Base-by-base conservation (phyloP, 768 basidiomycete genomes). In the Leccinum imitatum region DNA sequence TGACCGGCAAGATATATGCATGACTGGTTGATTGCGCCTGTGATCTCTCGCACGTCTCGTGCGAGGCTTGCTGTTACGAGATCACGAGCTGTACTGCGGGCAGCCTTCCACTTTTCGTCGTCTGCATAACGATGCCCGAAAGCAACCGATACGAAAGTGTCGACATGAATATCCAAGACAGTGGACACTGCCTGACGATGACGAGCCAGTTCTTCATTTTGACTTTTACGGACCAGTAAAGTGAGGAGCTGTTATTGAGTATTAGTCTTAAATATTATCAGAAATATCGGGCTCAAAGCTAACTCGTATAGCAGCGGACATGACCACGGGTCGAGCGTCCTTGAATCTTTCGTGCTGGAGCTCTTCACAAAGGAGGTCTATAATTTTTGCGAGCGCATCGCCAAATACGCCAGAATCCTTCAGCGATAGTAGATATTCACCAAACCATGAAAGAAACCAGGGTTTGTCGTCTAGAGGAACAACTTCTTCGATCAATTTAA, bases 331-430 rank as follows among this genome's bases (percentile, higher is more conserved):
- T 15, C 88, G 82, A 21, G 83, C 75, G 25, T 78, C 76, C 53
- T 78, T 73, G 68, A 91, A 89, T 4, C 90, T 82, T 58, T 87
- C 84, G 63, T 93, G 91, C 68, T 95, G 93, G 19, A 91, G 73
- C 63, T 91, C 87, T 68, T 90, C 91, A 70, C 87, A 90, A 54
- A 94, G 79, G 61, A 91, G 88, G 62, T 86, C 84, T 14, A 85
- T 76, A 39, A 89, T 79, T 69, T 85, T 87, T 8, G 88, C 87
- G 33, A 95, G 76, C n/a, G 89, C 79, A 55, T 88, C 86, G n/a
- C 76, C 78, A 70, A 82, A 89, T 30, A 77, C 73, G 27, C 75
- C 66, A 44, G 76, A 75, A 17, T 80, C 72, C 64, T 78, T 78
- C 52, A 89, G 68, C n/a, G 86, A 84, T 54, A 77, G 73, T 52